phyloP scores from a whole-genome alignment of 495 filamentous ascomycete species.

The Penicillium samsonianum region DNA sequence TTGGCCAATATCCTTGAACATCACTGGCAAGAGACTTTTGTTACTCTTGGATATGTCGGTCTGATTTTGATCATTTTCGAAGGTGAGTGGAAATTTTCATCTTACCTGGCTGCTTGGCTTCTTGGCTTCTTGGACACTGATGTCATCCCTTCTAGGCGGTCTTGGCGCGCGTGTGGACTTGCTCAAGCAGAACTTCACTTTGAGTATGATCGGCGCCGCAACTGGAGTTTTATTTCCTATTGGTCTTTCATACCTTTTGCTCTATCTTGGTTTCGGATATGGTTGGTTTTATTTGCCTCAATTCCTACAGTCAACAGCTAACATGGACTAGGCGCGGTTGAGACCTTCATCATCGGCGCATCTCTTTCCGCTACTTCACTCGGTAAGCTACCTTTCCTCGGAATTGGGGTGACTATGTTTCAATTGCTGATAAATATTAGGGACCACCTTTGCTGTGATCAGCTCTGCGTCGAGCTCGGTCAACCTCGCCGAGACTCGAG shows the following conservation, averaged over 20 bases:
- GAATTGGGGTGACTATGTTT: not conserved
- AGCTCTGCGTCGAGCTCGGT: conserved; percentile 29
- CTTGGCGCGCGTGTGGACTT: conserved; percentile 35
- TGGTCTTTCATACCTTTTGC: conserved; percentile 33
- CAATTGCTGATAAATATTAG: conserved; percentile 11
- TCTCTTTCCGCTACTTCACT: conserved; percentile 39
- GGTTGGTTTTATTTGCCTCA: conserved; percentile 15
- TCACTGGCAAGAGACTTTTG: conserved; percentile 36
- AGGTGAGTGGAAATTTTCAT: conserved; percentile 21
- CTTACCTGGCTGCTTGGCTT: conserved; percentile 3
- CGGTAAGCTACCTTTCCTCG: conserved; percentile 20
- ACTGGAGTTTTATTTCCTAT: conserved; percentile 40
- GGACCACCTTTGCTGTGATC: conserved; percentile 39
- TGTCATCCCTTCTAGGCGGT: conserved; percentile 32
- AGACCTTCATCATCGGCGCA: conserved; percentile 40
- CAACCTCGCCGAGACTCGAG: conserved; percentile 33
- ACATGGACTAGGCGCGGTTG: conserved; percentile 30
- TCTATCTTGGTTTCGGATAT: conserved; percentile 37
- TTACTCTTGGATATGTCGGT: conserved; percentile 38
- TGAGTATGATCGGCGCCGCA: conserved; percentile 34
- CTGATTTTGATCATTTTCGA: conserved; percentile 42
- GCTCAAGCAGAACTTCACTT: conserved; percentile 34
- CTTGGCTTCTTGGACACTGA: conserved; percentile 3
- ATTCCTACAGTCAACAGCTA: conserved; percentile 1
- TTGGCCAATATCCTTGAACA: conserved; percentile 36